Evolutionary conservation across 177 flowering plant species (phyloP), one percentile per base, ranked within the genome.

Genomic region (Tripterygium wilfordii): DNA sequence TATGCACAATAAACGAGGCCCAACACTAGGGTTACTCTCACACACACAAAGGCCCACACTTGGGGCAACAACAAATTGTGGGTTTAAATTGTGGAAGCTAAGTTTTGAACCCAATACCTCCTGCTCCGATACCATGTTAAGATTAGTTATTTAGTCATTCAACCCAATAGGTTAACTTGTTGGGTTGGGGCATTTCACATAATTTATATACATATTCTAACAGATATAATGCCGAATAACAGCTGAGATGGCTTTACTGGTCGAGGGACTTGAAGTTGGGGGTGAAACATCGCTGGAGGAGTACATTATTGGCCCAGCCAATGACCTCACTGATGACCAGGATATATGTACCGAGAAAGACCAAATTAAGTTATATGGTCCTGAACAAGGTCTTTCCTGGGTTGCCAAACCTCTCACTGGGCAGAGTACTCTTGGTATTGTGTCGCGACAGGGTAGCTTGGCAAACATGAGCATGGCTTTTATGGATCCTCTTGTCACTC

Each of bases 201-300:
- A n/a, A n/a, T n/a, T 19, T 3, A 32, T 3, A 32, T 9, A 32
- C 36, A 23, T 29, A 15, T 14, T 17, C n/a, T 45, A 5, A 35
- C 37, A 21, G 5, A 32, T 32, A 4, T 27, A 40, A 13, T 26
- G 43, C 13, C 9, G 50, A 48, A 43, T 24, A 17, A 48, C 73
- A 85, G 94, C 81, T 52, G 94, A 85, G 72, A 70, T 85, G 86
- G 88, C 94, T 57, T 66, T 85, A 63, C 69, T 85, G 49, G 89
- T 85, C 54, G 94, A 85, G 58, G 94, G 94, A 42, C 82, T 85
- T 56, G 84, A 66, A 37, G 71, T 82, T 49, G 94, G 94, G 22
- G 78, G 72, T 53, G 88, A 85, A 28, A 70, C 79, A 48, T 69
- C 80, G 2, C 44, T 85, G 27, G 89, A 85, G 61, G 94, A 82